Percentiles rank a stretch among this genome's conserved stretches.
Conservation (phyloP, 1,139 yeast species). For the Arxiozyma heterogenica region DNA sequence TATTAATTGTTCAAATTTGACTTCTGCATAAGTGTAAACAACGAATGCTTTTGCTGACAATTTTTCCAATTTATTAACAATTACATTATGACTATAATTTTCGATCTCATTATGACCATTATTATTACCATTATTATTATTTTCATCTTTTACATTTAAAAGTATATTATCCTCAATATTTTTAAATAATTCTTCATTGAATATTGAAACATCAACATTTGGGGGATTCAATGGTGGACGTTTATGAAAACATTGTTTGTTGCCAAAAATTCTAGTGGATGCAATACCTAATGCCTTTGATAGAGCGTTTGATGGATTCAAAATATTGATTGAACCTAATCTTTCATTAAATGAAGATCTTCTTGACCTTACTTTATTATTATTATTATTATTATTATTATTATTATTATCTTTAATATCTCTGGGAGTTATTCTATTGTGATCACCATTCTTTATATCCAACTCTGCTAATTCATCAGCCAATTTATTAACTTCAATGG, state of each 20-base stretch:
- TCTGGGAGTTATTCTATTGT: neutral
- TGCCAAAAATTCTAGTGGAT: constrained; percentile 77
- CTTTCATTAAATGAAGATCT: constrained; percentile 43
- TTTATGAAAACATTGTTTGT: constrained; percentile 15
- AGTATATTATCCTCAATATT: constrained; percentile 31
- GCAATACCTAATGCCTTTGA: constrained; percentile 84
- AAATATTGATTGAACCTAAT: constrained; percentile 50
- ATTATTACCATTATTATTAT: neutral
- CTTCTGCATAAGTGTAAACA: constrained; percentile 80
- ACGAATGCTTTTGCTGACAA: constrained; percentile 88
- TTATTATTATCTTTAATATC: constrained; percentile 16
- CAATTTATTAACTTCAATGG: constrained; percentile 88
- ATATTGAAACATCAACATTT: constrained; percentile 9
- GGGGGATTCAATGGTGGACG: constrained; percentile 9
- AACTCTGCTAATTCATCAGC: constrained; percentile 76
- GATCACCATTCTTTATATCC: constrained; percentile 30
- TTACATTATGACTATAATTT: constrained; percentile 14
- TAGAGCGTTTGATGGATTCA: constrained; percentile 82
- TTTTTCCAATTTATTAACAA: constrained; percentile 52
- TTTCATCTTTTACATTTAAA: constrained; percentile 25
- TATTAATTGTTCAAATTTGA: constrained; percentile 73
- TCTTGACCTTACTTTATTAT: neutral
- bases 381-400: constrained; percentile 4
- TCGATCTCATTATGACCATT: constrained; percentile 2
- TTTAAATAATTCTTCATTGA: constrained; percentile 24